Evolutionary conservation across 1,139 yeast genomes (phyloP).

Genomic region (Zygosaccharomyces sapae): DNA sequence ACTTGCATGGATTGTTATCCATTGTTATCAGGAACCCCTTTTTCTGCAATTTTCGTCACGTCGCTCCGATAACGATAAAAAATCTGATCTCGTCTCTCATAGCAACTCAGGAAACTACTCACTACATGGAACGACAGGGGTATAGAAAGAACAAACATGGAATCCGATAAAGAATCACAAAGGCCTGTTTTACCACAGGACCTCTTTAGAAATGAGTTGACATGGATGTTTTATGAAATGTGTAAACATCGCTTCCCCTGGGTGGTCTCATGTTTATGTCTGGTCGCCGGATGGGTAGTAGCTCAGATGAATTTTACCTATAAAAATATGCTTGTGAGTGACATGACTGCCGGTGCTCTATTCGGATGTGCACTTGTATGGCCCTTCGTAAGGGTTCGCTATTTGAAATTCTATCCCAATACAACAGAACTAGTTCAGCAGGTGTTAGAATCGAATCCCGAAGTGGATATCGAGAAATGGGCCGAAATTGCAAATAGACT

Average conservation of each 20-base stretch:
- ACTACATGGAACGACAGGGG: background rate
- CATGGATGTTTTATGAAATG: background rate
- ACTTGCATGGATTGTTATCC: background rate
- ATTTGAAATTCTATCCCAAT: background rate
- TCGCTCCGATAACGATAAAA: background rate
- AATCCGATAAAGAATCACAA: background rate
- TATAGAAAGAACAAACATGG: background rate
- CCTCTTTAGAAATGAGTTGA: background rate
- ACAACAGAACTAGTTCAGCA: background rate
- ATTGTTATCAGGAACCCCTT: background rate
- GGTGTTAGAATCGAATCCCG: background rate
- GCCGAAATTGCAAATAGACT: conserved; percentile 1
- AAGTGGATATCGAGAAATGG: conserved; percentile 1
- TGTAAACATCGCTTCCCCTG: background rate
- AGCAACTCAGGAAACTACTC: background rate
- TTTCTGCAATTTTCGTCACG: background rate
- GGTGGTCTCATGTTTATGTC: background rate
- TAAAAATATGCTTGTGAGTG: background rate
- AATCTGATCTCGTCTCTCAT: background rate
- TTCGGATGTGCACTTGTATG: background rate
- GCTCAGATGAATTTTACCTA: background rate
- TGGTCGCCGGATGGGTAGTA: background rate
- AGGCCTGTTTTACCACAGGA: background rate
- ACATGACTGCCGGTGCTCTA: background rate
- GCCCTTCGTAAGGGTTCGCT: background rate